phyloP scores from a whole-genome alignment of 2,329 filamentous ascomycete species.

The Cladobotryum protrusum region DNA sequence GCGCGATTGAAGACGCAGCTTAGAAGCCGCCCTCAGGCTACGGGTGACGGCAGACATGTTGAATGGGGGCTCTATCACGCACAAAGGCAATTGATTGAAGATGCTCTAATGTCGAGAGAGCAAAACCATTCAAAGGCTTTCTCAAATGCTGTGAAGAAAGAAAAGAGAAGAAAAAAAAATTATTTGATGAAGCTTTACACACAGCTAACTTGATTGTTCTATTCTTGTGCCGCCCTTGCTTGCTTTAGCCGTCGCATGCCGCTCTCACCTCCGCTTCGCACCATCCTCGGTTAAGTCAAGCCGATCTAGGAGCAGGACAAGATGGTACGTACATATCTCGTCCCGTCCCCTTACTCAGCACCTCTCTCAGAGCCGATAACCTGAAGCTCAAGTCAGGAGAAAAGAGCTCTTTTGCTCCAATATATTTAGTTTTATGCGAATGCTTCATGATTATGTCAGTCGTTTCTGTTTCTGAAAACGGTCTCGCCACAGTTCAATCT shows the following conservation, averaged over 20 bases:
- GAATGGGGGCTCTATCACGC: neutral
- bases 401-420: too few relatives aligned
- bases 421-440: too few relatives aligned
- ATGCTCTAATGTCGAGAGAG: neutral
- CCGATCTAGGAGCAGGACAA: slow-evolving; percentile 5
- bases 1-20: slow-evolving; percentile 42
- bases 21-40: slow-evolving; percentile 48
- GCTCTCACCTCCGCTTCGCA: neutral
- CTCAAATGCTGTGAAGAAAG: neutral
- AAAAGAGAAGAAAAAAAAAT: neutral
- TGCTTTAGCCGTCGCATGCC: slow-evolving; percentile 9
- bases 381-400: too few relatives aligned
- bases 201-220: too few relatives aligned
- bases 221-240: too few relatives aligned
- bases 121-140: neutral
- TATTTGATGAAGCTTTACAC: too few relatives aligned
- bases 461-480: too few relatives aligned
- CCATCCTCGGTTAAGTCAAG: slow-evolving; percentile 12
- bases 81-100: neutral
- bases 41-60: slow-evolving; percentile 51
- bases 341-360: slow-evolving; percentile 1
- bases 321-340: neutral
- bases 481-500: too few relatives aligned
- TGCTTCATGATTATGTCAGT: too few relatives aligned
- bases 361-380: too few relatives aligned